phyloP scores from a whole-genome alignment of 306 rosid species.

The Sindora glabra region DNA sequence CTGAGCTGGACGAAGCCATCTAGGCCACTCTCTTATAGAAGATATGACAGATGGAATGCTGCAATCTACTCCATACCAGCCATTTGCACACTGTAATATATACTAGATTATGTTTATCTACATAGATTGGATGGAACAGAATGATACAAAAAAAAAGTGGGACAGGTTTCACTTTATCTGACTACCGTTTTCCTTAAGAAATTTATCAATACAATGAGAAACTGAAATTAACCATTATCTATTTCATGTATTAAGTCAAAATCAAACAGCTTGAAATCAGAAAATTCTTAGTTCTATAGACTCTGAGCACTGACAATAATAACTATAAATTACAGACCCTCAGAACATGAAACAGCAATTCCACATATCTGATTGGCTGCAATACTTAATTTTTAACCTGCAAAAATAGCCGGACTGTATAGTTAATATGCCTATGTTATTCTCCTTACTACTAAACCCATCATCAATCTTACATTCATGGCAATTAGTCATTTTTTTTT shows the following conservation, averaged over 20 bases:
- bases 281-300: constrained; percentile 6
- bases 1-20: constrained; percentile 85
- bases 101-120: constrained; percentile 25
- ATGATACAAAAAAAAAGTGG: neutral
- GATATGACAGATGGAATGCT: constrained; percentile 70
- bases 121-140: neutral
- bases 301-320: neutral
- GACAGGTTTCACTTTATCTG: neutral
- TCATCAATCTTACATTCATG: constrained; percentile 3
- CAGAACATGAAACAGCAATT: neutral
- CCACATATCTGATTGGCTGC: neutral
- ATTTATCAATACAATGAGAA: neutral
- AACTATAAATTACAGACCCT: constrained; percentile 3
- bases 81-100: constrained; percentile 69
- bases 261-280: neutral
- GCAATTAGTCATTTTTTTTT: neutral
- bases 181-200: neutral
- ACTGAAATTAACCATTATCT: too few relatives aligned
- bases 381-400: neutral
- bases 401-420: neutral
- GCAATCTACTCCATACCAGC: constrained; percentile 98
- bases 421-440: neutral
- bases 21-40: constrained; percentile 80
- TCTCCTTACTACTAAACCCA: neutral
- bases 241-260: too few relatives aligned